Conservation (phyloP, 495 filamentous ascomycete genomes). For the Apiosordaria backusii region DNA sequence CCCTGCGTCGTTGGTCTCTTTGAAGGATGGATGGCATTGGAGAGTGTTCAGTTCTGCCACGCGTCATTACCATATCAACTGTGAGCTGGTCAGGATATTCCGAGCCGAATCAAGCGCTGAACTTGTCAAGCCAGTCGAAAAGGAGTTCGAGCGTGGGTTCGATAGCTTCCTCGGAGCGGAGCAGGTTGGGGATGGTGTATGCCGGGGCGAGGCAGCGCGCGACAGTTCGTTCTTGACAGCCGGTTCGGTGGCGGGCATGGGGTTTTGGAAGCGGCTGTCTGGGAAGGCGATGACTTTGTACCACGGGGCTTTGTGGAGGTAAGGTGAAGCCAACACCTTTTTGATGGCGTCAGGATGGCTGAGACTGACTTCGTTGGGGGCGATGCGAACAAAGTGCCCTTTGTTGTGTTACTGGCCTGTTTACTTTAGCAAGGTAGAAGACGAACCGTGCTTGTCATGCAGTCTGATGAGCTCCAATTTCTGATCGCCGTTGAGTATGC, state of each 20-base stretch:
- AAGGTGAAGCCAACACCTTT: slow-evolving; percentile 25
- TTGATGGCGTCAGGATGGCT: slow-evolving; percentile 45
- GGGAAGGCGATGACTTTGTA: slow-evolving; percentile 39
- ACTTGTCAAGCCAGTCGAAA: slow-evolving; percentile 31
- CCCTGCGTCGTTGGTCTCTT: too few species aligned
- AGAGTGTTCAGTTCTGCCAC: too few species aligned
- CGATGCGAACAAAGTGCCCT: slow-evolving; percentile 47
- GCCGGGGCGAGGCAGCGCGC: slow-evolving; percentile 38
- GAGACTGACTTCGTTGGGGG: slow-evolving; percentile 47
- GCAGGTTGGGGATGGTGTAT: slow-evolving; percentile 43
- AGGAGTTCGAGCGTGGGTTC: slow-evolving; percentile 36
- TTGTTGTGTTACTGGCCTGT: background rate
- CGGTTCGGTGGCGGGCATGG: slow-evolving; percentile 44
- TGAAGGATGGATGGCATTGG: too few species aligned
- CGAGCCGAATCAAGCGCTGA: too few species aligned
- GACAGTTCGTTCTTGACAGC: slow-evolving; percentile 36
- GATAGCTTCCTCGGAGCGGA: slow-evolving; percentile 41
- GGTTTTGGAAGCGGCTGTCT: slow-evolving; percentile 43
- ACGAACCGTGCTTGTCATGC: slow-evolving; percentile 38
- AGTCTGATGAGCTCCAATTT: slow-evolving; percentile 36
- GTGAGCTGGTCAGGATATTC: too few species aligned
- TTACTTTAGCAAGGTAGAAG: background rate
- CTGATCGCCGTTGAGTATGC: slow-evolving; percentile 39
- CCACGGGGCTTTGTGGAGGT: slow-evolving; percentile 28
- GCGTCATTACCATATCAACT: too few species aligned